Conservation (phyloP, 139 green algal species). For the Picochlorum sp. region DNA sequence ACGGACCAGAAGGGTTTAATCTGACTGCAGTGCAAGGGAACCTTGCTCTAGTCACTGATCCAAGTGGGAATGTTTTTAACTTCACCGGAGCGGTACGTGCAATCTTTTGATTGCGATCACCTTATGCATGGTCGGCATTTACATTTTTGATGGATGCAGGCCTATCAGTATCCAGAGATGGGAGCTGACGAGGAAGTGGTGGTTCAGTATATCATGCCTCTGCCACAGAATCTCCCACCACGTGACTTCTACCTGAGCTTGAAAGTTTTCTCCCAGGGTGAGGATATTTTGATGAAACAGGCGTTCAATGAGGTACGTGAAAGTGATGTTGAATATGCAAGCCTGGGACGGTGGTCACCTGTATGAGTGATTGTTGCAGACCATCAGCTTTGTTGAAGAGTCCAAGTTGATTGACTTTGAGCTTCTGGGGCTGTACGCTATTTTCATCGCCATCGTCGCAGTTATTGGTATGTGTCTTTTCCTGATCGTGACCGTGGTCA, state of each 20-base stretch:
- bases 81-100: conserved; percentile 23
- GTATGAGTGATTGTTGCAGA: not conserved
- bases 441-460: conserved; percentile 12
- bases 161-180: not conserved
- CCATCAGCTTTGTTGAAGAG: conserved; percentile 25
- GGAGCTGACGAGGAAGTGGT: conserved; percentile 15
- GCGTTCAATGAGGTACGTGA: conserved; percentile 1
- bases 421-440: conserved; percentile 29
- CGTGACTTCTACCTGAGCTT: conserved; percentile 26
- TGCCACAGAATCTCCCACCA: conserved; percentile 25
- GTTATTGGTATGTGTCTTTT: conserved; percentile 9
- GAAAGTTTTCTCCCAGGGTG: not conserved
- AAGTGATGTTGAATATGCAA: not conserved
- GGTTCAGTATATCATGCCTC: conserved; percentile 26
- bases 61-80: conserved; percentile 23
- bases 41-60: conserved; percentile 23
- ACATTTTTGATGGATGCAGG: not conserved
- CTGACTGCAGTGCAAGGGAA: conserved; percentile 13
- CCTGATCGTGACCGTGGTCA: not conserved
- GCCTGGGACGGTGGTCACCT: not conserved
- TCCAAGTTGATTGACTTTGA: conserved; percentile 24
- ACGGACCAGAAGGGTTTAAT: conserved; percentile 3
- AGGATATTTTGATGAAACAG: not conserved
- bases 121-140: not conserved
- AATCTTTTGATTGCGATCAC: not conserved